A percentile compares a stretch with the other conserved stretches of the same genome.
phyloP scores from a whole-genome alignment of 2,329 filamentous ascomycete genomes.

The Aspergillus novofumigatus region DNA sequence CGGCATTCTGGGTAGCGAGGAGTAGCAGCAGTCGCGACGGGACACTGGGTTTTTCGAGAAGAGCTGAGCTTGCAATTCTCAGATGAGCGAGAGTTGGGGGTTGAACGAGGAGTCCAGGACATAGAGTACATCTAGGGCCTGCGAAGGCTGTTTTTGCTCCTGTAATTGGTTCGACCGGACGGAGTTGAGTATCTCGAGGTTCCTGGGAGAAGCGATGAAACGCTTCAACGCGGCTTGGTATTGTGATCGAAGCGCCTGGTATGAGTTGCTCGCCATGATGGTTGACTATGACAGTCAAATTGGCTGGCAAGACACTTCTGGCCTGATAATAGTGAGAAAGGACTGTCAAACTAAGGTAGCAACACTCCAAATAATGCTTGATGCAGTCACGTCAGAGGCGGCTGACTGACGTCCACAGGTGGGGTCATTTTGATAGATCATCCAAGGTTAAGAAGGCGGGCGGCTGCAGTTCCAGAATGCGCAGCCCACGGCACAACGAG shows the following conservation, averaged over 20 bases:
- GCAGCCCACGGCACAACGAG: background rate
- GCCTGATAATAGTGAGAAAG: background rate
- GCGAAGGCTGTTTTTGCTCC: slow-evolving; percentile 1
- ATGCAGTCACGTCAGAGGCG: background rate
- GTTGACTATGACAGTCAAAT: background rate
- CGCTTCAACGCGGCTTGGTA: slow-evolving; percentile 40
- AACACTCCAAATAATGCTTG: background rate
- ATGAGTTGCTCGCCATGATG: slow-evolving; percentile 17
- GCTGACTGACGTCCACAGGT: background rate
- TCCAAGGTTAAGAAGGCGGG: background rate
- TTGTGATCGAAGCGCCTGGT: slow-evolving; percentile 30
- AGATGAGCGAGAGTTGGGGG: slow-evolving; percentile 59
- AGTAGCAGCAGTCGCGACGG: slow-evolving; percentile 51
- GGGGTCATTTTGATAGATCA: background rate
- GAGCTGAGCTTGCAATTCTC: slow-evolving; percentile 51
- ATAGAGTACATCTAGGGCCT: slow-evolving; percentile 45
- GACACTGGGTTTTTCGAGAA: slow-evolving; percentile 34
- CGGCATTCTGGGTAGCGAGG: slow-evolving; percentile 62
- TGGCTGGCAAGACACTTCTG: background rate
- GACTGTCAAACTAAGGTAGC: background rate
- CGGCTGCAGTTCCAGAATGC: background rate
- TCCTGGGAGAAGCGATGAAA: slow-evolving; percentile 39
- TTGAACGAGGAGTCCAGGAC: slow-evolving; percentile 66
- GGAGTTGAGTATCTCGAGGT: slow-evolving; percentile 31
- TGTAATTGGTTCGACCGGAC: slow-evolving; percentile 6